phyloP scores from a whole-genome alignment of 257 asterid species.

The Avicennia marina region DNA sequence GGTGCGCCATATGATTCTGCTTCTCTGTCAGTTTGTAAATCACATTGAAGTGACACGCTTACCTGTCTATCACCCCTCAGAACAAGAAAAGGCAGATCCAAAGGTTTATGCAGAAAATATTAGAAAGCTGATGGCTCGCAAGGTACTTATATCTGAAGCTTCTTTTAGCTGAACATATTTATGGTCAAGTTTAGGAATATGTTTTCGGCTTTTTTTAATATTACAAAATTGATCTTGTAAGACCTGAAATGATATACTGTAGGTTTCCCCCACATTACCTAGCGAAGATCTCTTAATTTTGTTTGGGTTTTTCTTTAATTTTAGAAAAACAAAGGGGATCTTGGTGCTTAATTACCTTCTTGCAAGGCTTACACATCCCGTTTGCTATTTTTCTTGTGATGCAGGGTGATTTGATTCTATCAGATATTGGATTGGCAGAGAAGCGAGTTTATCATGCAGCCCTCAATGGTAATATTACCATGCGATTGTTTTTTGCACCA shows the following conservation, averaged over 20 bases:
- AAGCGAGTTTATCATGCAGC: slow-evolving; percentile 87
- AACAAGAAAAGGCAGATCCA: slow-evolving; percentile 82
- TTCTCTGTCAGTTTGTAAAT: slow-evolving; percentile 85
- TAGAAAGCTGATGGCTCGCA: slow-evolving; percentile 79
- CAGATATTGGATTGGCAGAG: slow-evolving; percentile 90
- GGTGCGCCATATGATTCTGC: slow-evolving; percentile 80
- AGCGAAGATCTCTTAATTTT: neutral
- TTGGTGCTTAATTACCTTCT: slow-evolving; percentile 5
- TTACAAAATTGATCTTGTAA: neutral
- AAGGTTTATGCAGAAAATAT: slow-evolving; percentile 84
- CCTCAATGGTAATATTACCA: slow-evolving; percentile 83
- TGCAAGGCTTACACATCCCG: slow-evolving; percentile 8
- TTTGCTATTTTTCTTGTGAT: slow-evolving; percentile 18
- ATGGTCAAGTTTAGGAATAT: too few relatives aligned
- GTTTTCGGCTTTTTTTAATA: too few relatives aligned
- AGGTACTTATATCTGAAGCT: slow-evolving; percentile 43
- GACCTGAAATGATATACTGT: neutral
- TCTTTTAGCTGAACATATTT: slow-evolving; percentile 5
- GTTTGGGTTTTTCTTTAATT: neutral
- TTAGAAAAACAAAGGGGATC: neutral
- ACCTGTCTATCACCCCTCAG: slow-evolving; percentile 82
- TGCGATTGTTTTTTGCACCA: slow-evolving; percentile 82
- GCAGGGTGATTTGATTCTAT: slow-evolving; percentile 77
- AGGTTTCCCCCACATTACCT: neutral
- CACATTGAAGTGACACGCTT: slow-evolving; percentile 62